Evolutionary conservation across 805 yeast species (phyloP).

Genomic region (Kluyveromyces starmeri): DNA sequence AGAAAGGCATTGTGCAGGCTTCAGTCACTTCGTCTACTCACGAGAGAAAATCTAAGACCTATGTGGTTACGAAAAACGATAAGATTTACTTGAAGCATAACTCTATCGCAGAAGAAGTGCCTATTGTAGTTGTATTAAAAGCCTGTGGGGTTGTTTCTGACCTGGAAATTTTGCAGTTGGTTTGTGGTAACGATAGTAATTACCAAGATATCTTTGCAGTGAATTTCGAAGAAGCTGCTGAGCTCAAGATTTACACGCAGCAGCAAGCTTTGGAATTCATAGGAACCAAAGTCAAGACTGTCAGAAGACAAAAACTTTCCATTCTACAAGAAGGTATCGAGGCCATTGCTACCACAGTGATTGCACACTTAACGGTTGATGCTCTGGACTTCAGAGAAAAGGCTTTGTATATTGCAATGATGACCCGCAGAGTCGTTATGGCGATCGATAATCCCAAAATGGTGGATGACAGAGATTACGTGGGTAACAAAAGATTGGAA

Average conservation of each 20-base stretch:
- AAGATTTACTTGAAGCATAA: constrained; percentile 89
- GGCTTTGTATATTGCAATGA: constrained; percentile 87
- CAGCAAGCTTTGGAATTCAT: constrained; percentile 87
- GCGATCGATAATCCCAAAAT: constrained; percentile 88
- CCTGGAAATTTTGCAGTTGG: constrained; percentile 85
- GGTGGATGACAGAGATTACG: constrained; percentile 98
- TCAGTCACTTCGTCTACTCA: constrained; percentile 97
- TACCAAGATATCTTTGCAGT: constrained; percentile 91
- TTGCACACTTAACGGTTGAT: constrained; percentile 85
- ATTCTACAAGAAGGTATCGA: constrained; percentile 91
- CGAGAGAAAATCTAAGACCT: constrained; percentile 95
- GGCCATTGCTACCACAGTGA: constrained; percentile 90
- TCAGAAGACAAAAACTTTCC: constrained; percentile 80
- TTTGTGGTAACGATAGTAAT: constrained; percentile 80
- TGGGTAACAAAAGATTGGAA: constrained; percentile 94
- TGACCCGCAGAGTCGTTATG: constrained; percentile 95
- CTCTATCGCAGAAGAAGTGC: constrained; percentile 90
- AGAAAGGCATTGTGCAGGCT: constrained; percentile 90
- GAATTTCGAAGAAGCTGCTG: constrained; percentile 89
- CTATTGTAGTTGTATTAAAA: constrained; percentile 84
- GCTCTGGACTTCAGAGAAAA: constrained; percentile 86
- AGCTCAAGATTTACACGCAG: constrained; percentile 77
- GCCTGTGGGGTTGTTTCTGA: constrained; percentile 94
- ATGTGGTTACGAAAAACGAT: constrained; percentile 85
- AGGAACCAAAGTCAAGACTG: constrained; percentile 86